Conservation (phyloP, 176 grass and related monocot genomes). For the Triticum timopheevii region DNA sequence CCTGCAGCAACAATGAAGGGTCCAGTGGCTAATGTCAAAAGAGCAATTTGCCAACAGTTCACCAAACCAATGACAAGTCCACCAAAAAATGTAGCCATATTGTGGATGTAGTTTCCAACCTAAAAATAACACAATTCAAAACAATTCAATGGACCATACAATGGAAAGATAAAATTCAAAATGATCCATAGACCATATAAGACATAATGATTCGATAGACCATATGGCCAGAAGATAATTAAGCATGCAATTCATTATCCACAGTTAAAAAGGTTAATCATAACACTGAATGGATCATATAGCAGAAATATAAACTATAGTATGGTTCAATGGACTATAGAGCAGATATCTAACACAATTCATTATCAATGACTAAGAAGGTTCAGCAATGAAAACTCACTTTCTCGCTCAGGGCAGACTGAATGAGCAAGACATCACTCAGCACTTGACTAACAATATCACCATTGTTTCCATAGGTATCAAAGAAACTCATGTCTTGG, state of each 20-base stretch:
- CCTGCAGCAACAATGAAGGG: slow-evolving; percentile 99
- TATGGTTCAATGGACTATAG: background rate
- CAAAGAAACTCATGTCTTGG: slow-evolving; percentile 99
- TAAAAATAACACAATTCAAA: slow-evolving; percentile 21
- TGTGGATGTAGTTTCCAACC: slow-evolving; percentile 99
- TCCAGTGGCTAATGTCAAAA: slow-evolving; percentile 89
- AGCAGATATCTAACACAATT: background rate
- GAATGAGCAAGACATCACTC: slow-evolving; percentile 95
- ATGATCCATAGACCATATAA: background rate
- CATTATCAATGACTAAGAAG: background rate
- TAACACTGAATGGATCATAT: background rate
- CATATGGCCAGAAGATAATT: background rate
- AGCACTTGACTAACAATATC: slow-evolving; percentile 99
- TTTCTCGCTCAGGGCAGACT: slow-evolving; percentile 97
- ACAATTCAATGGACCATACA: background rate
- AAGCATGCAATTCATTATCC: background rate
- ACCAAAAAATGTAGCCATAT: slow-evolving; percentile 97
- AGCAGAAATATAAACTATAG: background rate
- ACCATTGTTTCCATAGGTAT: slow-evolving; percentile 96
- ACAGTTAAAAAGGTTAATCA: background rate
- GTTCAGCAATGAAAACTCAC: slow-evolving; percentile 37
- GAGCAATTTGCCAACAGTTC: slow-evolving; percentile 98
- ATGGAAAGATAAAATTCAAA: background rate
- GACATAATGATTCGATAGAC: background rate
- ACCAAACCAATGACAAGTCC: slow-evolving; percentile 93